phyloP scores from a whole-genome alignment of 225 moss, liverwort and hornwort species.

The Marchantia polymorpha region DNA sequence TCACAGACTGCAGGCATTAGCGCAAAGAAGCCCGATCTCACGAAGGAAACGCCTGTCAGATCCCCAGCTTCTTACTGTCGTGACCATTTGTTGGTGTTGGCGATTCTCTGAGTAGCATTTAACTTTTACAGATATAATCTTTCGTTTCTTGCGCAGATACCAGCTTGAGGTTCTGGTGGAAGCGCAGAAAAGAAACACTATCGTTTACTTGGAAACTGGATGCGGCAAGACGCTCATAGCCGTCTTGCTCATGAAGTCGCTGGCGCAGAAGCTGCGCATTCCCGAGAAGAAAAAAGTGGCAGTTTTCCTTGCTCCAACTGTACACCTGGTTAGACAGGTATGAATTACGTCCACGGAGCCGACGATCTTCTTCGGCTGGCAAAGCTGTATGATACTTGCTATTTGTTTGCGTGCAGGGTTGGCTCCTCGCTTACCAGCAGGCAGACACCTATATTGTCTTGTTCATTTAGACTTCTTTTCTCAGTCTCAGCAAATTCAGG shows the following conservation, averaged over 20 bases:
- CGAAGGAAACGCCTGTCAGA: background rate
- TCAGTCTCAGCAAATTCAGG: background rate
- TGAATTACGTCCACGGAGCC: background rate
- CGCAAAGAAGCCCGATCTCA: background rate
- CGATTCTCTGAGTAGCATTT: background rate
- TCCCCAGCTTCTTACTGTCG: background rate
- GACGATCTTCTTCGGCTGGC: no score
- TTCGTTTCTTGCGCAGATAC: constrained; percentile 47
- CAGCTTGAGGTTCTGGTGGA: constrained; percentile 76
- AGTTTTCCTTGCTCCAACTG: constrained; percentile 90
- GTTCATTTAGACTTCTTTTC: background rate
- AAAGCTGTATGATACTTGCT: background rate
- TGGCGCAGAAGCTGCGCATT: constrained; percentile 60
- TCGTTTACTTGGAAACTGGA: constrained; percentile 87
- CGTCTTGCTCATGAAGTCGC: constrained; percentile 73
- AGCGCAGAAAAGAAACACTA: constrained; percentile 64
- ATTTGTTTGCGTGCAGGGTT: background rate
- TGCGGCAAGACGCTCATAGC: constrained; percentile 93
- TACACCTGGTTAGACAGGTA: constrained; percentile 82
- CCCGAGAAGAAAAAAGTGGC: constrained; percentile 61
- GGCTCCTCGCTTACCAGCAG: background rate
- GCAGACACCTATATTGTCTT: background rate
- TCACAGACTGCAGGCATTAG: background rate
- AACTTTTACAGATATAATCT: background rate
- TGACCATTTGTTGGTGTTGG: background rate